phyloP scores from a whole-genome alignment of 768 basidiomycete genomes.

The Mycena floridula region DNA sequence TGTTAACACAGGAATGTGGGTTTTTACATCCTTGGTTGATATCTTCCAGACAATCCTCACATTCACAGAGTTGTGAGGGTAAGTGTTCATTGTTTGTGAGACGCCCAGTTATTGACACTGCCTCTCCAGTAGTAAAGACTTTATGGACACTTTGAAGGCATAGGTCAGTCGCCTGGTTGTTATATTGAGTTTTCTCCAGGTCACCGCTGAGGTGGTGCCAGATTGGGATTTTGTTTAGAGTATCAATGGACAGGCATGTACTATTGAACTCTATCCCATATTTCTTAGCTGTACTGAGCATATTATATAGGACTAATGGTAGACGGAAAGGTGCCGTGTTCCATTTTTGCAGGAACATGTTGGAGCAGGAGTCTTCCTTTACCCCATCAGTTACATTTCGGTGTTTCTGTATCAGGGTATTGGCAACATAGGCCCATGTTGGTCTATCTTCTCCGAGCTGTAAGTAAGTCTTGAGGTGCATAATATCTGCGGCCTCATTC shows the following conservation, averaged over 20 bases:
- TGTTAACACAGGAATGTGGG: background rate
- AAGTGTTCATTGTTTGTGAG: background rate
- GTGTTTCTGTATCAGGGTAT: background rate
- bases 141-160: background rate
- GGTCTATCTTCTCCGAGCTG: background rate
- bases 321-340: background rate
- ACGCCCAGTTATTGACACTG: background rate
- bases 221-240: background rate
- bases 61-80: background rate
- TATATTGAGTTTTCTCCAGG: background rate
- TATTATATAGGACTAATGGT: background rate
- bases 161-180: background rate
- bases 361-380: background rate
- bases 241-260: background rate
- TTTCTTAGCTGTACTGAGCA: background rate
- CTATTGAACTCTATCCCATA: background rate
- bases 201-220: background rate
- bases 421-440: conserved; percentile 4
- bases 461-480: conserved; percentile 1
- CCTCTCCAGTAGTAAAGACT: background rate
- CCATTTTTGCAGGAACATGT: background rate
- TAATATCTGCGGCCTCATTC: conserved; percentile 1
- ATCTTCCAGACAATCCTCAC: background rate
- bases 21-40: background rate
- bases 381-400: background rate